Conservation (phyloP, 2,329 filamentous ascomycete genomes). For the Albophoma yamanashiensis region DNA sequence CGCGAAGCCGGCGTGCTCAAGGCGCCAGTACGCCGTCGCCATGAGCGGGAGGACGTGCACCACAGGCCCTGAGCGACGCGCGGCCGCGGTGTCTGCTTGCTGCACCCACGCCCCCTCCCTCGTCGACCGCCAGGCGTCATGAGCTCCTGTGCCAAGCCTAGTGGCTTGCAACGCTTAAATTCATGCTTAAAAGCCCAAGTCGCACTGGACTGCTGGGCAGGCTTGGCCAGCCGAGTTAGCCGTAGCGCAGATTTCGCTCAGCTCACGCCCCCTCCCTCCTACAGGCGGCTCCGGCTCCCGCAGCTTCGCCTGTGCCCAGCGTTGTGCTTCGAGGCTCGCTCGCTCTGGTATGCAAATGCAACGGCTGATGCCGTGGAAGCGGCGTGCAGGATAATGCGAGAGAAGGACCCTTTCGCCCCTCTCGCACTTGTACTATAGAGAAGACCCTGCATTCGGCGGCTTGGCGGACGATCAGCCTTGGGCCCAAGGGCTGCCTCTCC, state of each 20-base stretch:
- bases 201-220: conserved; percentile 1
- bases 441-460: background rate
- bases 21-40: background rate
- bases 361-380: background rate
- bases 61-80: background rate
- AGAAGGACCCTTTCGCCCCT: background rate
- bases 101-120: background rate
- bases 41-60: background rate
- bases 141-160: conserved; percentile 25
- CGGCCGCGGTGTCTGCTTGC: background rate
- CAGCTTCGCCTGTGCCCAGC: background rate
- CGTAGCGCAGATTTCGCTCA: conserved; percentile 5
- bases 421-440: background rate
- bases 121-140: conserved; percentile 5
- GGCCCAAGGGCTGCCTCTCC: background rate
- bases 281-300: background rate
- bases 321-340: background rate
- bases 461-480: background rate
- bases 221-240: conserved; percentile 8
- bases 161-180: conserved; percentile 39
- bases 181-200: conserved; percentile 34
- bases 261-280: background rate
- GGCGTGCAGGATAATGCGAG: background rate
- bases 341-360: background rate
- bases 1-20: background rate